These are phyloP conservation scores for Fusarium camptoceras DNA, from an alignment of 2,329 filamentous ascomycete genomes.

Conservation along the genomic window DNA sequence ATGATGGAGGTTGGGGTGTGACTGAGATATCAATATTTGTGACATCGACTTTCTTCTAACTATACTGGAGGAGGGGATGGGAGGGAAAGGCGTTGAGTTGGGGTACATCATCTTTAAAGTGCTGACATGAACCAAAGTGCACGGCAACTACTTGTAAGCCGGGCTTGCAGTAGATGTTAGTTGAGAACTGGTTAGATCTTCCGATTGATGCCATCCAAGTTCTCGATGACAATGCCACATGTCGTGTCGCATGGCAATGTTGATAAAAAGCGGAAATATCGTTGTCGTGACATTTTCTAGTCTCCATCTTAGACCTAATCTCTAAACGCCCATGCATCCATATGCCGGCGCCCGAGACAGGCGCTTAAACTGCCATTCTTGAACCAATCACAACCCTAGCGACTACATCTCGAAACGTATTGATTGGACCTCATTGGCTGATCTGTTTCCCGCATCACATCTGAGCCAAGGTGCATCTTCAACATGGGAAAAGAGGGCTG, in stretches of 20 bases:
- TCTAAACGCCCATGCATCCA: conserved; percentile 32
- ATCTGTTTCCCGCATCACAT: conserved; percentile 34
- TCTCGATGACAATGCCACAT: neutral
- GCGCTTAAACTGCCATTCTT: conserved; percentile 33
- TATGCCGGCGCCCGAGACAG: conserved; percentile 36
- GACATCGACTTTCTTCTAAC: neutral
- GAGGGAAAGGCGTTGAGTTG: neutral
- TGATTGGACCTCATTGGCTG: conserved; percentile 30
- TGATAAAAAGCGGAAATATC: conserved; percentile 1
- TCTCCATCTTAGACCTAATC: conserved; percentile 5
- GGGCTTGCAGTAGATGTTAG: neutral
- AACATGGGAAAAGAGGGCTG: conserved; percentile 23
- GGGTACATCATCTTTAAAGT: neutral
- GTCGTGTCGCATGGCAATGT: conserved; percentile 26
- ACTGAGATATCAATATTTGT: neutral
- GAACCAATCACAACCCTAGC: conserved; percentile 33
- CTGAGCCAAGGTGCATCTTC: conserved; percentile 24
- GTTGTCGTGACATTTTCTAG: conserved; percentile 20
- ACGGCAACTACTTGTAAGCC: neutral
- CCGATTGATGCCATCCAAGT: neutral
- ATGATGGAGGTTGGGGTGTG: conserved; percentile 10
- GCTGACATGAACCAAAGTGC: neutral
- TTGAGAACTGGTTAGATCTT: neutral
- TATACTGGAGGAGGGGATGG: neutral
- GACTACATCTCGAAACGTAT: conserved; percentile 5